Conservation (phyloP, 495 filamentous ascomycete genomes). For the Schizothecium vesticola region DNA sequence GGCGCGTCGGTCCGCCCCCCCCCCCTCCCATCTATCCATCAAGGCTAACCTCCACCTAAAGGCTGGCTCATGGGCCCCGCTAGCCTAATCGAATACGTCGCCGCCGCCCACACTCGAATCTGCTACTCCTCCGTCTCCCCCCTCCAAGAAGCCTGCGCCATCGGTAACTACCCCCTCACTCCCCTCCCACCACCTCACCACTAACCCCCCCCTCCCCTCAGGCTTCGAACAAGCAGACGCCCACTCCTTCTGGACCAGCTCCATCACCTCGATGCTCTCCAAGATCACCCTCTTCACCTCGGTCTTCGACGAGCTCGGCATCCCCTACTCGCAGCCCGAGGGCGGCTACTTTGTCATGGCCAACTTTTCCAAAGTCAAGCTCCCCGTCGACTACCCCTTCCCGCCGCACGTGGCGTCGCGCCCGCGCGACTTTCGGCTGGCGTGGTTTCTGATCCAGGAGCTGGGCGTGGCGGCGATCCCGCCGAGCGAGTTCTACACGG, state of each 20-base stretch:
- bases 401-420: conserved; percentile 79
- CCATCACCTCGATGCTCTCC: conserved; percentile 76
- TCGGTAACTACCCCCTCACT: conserved; percentile 44
- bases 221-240: conserved; percentile 83
- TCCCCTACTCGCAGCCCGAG: conserved; percentile 90
- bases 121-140: conserved; percentile 93
- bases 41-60: conserved; percentile 1
- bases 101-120: conserved; percentile 89
- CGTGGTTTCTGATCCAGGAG: conserved; percentile 95
- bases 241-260: conserved; percentile 82
- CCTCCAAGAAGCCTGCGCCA: conserved; percentile 91
- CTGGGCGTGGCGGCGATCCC: conserved; percentile 93
- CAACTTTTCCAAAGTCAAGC: conserved; percentile 77
- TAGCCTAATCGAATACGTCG: conserved; percentile 85
- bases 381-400: conserved; percentile 79
- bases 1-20: conserved; percentile 66
- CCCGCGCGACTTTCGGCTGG: conserved; percentile 86
- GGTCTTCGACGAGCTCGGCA: conserved; percentile 79
- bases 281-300: conserved; percentile 85
- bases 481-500: conserved; percentile 93
- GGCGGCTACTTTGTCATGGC: conserved; percentile 95
- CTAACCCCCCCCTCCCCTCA: conserved; percentile 7
- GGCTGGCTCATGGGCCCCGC: conserved; percentile 85
- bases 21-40: neutral
- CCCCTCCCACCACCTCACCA: neutral